phyloP scores from a whole-genome alignment of 306 rosid genomes.

The Canavalia ensiformis region DNA sequence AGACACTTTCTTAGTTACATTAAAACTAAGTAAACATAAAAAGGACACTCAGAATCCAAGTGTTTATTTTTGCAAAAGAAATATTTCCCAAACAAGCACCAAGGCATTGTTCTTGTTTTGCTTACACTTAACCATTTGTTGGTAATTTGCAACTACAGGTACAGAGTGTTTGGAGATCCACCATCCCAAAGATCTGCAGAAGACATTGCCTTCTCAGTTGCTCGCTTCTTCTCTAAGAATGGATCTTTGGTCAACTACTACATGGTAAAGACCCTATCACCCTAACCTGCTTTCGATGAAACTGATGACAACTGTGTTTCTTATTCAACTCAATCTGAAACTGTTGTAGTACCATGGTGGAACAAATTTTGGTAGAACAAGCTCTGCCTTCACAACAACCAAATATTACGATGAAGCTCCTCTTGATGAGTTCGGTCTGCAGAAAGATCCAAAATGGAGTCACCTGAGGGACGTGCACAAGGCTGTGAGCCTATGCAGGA shows the following conservation, averaged over 20 bases:
- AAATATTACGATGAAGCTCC: constrained; percentile 98
- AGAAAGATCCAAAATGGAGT: constrained; percentile 92
- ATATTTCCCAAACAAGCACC: too few species aligned
- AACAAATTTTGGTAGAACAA: constrained; percentile 93
- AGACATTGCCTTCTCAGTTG: constrained; percentile 86
- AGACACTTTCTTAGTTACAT: too few species aligned
- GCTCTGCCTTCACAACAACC: constrained; percentile 77
- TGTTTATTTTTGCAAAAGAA: too few species aligned
- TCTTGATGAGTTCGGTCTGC: constrained; percentile 85
- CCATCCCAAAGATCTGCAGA: constrained; percentile 96
- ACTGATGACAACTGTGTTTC: constrained; percentile 1
- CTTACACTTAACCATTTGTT: constrained; percentile 2
- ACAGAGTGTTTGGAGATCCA: constrained; percentile 90
- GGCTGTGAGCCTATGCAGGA: constrained; percentile 76
- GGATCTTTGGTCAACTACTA: constrained; percentile 88
- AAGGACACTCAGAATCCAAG: too few species aligned
- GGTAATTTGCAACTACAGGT: constrained; percentile 63
- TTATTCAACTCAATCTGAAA: constrained; percentile 34
- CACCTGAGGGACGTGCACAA: constrained; percentile 82
- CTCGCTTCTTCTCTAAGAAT: constrained; percentile 85
- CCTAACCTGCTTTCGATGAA: neutral
- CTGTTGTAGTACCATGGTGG: constrained; percentile 93
- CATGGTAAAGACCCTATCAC: constrained; percentile 66
- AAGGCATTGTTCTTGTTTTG: neutral
- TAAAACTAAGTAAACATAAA: too few species aligned